A percentile compares a stretch with the other conserved stretches of the same genome.
Evolutionary conservation across 257 asterid species (phyloP).

Genomic region (Solanum bukasovii): DNA sequence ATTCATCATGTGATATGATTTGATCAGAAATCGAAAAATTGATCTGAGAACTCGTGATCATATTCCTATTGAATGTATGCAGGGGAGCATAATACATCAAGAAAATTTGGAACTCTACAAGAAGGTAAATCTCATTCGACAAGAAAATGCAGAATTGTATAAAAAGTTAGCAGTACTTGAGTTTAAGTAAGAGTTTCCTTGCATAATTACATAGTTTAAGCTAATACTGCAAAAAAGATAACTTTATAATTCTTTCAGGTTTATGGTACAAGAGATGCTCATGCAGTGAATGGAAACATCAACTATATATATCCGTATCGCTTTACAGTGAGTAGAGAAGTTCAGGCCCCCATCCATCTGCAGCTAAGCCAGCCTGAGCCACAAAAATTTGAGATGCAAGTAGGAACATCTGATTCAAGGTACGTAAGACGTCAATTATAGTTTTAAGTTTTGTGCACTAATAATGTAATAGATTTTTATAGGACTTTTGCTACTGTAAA

Average conservation of each 20-base stretch:
- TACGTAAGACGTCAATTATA: constrained; percentile 9
- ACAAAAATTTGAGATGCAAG: constrained; percentile 8
- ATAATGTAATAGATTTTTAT: background rate
- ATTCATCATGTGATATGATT: background rate
- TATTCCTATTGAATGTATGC: background rate
- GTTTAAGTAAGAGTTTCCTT: background rate
- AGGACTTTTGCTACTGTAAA: background rate
- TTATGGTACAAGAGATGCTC: constrained; percentile 30
- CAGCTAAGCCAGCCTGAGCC: constrained; percentile 50
- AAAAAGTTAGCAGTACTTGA: constrained; percentile 22
- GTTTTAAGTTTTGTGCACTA: background rate
- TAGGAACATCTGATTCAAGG: constrained; percentile 25
- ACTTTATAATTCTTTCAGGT: constrained; percentile 24
- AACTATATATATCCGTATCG: constrained; percentile 15
- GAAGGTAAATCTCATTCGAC: constrained; percentile 59
- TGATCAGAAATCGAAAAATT: background rate
- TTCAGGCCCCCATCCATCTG: constrained; percentile 32
- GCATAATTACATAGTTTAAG: background rate
- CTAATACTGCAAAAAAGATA: background rate
- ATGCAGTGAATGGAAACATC: constrained; percentile 14
- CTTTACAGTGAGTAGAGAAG: constrained; percentile 11
- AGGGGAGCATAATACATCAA: constrained; percentile 64
- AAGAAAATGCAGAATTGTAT: constrained; percentile 36
- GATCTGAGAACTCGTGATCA: background rate
- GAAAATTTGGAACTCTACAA: constrained; percentile 70